Evolutionary conservation across 176 grass and related monocot genomes (phyloP).

Genomic region (Phyllostachys edulis): DNA sequence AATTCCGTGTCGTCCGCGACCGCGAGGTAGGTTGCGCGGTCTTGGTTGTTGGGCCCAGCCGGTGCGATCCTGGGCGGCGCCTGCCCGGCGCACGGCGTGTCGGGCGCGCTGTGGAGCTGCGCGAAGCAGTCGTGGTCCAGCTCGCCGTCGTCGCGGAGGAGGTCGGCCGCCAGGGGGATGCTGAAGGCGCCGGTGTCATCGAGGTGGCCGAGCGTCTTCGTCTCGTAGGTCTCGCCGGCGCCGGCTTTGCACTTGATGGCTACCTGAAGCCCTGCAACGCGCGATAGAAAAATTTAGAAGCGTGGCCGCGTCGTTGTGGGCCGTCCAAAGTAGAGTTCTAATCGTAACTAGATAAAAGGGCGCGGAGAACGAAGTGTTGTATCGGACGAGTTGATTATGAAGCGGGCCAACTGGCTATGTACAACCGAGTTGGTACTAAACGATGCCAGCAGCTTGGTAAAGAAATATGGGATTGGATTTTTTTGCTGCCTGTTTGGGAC

Average conservation of each 20-base stretch:
- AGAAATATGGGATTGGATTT: not conserved
- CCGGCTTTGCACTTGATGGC: slow-evolving; percentile 53
- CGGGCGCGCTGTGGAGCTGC: slow-evolving; percentile 48
- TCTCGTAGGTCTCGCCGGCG: slow-evolving; percentile 47
- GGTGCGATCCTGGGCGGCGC: slow-evolving; percentile 46
- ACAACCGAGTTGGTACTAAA: not conserved
- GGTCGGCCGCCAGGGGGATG: slow-evolving; percentile 27
- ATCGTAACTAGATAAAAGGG: not conserved
- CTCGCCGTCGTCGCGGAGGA: slow-evolving; percentile 36
- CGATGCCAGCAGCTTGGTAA: not conserved
- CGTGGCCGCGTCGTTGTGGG: not conserved
- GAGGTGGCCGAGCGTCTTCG: slow-evolving; percentile 37
- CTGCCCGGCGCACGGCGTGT: slow-evolving; percentile 52
- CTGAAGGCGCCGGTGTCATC: slow-evolving; percentile 55
- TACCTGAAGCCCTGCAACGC: slow-evolving; percentile 49
- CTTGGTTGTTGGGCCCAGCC: not conserved
- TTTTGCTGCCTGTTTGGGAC: not conserved
- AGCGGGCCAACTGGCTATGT: not conserved
- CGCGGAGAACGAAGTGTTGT: not conserved
- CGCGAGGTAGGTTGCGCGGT: slow-evolving; percentile 21
- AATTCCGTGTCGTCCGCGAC: slow-evolving; percentile 23
- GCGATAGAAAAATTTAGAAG: not conserved
- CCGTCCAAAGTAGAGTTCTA: not conserved
- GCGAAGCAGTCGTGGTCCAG: slow-evolving; percentile 58
- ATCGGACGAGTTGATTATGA: not conserved